phyloP scores from a whole-genome alignment of 306 rosid species.

The Medicago truncatula region DNA sequence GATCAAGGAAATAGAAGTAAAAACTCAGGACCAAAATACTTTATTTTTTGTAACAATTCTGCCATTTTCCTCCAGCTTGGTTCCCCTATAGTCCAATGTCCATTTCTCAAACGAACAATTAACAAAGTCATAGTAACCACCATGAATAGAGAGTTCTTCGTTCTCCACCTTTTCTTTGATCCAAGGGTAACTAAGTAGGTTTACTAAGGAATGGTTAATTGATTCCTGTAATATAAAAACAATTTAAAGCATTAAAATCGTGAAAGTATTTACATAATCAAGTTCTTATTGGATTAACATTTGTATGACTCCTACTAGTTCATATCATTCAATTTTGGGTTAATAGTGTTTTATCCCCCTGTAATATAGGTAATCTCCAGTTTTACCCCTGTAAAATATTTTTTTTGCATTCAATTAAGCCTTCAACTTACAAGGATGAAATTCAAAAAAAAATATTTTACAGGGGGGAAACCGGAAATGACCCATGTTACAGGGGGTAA shows the following conservation, averaged over 20 bases:
- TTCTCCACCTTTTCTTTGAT: constrained; percentile 81
- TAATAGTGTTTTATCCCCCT: too few species aligned
- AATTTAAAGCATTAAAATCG: constrained; percentile 7
- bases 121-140: constrained; percentile 88
- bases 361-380: too few species aligned
- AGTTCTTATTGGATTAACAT: constrained; percentile 16
- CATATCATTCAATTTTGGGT: background rate
- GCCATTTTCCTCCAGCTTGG: constrained; percentile 52
- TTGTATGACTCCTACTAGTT: constrained; percentile 7
- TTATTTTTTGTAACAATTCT: constrained; percentile 61
- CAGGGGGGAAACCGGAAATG: too few species aligned
- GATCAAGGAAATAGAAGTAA: constrained; percentile 19
- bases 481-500: too few species aligned
- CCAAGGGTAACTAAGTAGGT: constrained; percentile 95
- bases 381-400: too few species aligned
- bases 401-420: too few species aligned
- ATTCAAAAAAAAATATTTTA: too few species aligned
- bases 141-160: constrained; percentile 73
- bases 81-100: constrained; percentile 80
- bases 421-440: too few species aligned
- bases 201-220: constrained; percentile 68
- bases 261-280: constrained; percentile 22
- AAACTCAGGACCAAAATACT: constrained; percentile 70
- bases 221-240: constrained; percentile 67
- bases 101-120: constrained; percentile 97